phyloP scores from a whole-genome alignment of 345 rosid genomes.

The Aquilaria malaccensis region DNA sequence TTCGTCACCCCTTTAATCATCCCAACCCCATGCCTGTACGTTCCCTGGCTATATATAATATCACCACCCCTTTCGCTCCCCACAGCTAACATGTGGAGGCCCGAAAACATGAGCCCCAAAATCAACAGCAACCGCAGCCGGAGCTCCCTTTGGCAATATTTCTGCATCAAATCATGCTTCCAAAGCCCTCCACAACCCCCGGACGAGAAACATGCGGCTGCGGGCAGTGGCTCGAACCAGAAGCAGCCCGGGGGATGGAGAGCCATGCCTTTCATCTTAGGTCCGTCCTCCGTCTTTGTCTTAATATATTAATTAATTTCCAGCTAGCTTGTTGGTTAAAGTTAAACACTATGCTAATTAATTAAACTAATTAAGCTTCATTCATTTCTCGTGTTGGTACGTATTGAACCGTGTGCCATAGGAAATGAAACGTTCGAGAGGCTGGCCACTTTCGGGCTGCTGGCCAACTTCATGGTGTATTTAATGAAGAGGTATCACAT shows the following conservation, averaged over 20 bases:
- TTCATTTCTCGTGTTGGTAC: too few relatives aligned
- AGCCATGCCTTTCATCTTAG: conserved; percentile 74
- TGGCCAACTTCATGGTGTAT: conserved; percentile 58
- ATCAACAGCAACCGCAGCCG: background rate
- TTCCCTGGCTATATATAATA: background rate
- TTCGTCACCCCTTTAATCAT: conserved; percentile 5
- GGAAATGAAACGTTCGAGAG: conserved; percentile 81
- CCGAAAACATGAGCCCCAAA: background rate
- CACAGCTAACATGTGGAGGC: background rate
- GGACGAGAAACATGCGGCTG: conserved; percentile 11
- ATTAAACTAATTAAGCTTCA: background rate
- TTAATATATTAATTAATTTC: background rate
- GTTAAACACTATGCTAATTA: too few relatives aligned
- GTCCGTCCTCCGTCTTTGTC: conserved; percentile 18
- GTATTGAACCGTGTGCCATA: conserved; percentile 7
- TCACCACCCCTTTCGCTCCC: background rate
- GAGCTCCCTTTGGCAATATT: conserved; percentile 12
- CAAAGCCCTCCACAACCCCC: conserved; percentile 6
- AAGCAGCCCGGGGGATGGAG: conserved; percentile 74
- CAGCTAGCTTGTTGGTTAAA: too few relatives aligned
- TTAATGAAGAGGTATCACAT: conserved; percentile 46
- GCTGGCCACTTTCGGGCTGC: conserved; percentile 52
- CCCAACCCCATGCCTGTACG: background rate
- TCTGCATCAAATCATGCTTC: conserved; percentile 14
- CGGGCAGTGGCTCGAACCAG: conserved; percentile 5